Evolutionary conservation across 768 basidiomycete species (phyloP), one percentile per base, ranked within the genome.

Genomic region (Kwoniella pini): DNA sequence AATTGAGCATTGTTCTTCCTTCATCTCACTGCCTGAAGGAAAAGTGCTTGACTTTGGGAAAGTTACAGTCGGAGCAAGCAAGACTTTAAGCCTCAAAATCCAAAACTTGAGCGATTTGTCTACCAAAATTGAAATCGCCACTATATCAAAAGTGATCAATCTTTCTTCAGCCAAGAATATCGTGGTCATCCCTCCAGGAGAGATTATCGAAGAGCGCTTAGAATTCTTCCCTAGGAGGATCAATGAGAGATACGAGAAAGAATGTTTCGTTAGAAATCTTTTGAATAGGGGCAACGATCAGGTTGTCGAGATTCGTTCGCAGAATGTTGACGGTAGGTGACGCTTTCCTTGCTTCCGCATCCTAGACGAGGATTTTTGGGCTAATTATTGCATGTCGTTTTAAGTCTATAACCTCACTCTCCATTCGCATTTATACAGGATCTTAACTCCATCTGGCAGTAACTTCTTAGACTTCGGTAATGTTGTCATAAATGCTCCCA

Each of bases 191-290:
- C 74, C 70, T 13, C 72, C 72, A 0, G 43, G 54, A 4, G 69
- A 71, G 50, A 64, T 52, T 26, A 67, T 74, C 4, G 71, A 72
- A 54, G 73, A 76, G 56, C 65, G 64, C 48, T 50, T 78, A 36
- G 77, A 78, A 22, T 71, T 78, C 50, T 72, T 75, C 58, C 77
- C 77, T n/a, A 57, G 77, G n/a, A 39, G 77, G 54, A 76, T 75
- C 56, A 78, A 78, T 40, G 68, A 74, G n/a, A 54, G 57, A 27
- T 78, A 78, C 39, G 69, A 69, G 33, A 78, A 78, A 58, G 68
- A 78, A 62, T 59, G 76, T 13, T 72, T 72, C 50, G 71, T 78
- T 17, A 61, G 73, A 44, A 76, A 76, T 50, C 46, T 78, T 53
- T 50, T 74, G 36, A 74, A 78, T 56, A 54, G 74, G 46, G 51